These are phyloP conservation scores for Lagenidium giganteum DNA, from an alignment of 352 stramenopile species.

Conservation along the genomic window DNA sequence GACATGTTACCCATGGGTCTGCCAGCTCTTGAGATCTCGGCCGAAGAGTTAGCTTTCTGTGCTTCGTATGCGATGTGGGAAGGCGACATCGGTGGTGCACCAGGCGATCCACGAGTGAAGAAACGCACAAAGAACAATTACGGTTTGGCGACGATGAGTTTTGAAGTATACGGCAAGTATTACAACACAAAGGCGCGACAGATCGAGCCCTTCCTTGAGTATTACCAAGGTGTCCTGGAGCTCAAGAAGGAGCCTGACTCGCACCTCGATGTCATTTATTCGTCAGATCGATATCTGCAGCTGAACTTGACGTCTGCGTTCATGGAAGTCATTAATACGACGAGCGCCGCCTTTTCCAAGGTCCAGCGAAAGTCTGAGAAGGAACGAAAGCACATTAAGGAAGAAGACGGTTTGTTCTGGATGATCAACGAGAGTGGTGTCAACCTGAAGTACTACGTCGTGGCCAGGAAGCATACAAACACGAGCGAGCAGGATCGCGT, in stretches of 20 bases:
- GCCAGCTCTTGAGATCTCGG: constrained; percentile 71
- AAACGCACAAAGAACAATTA: constrained; percentile 58
- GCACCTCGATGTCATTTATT: constrained; percentile 64
- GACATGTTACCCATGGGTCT: constrained; percentile 68
- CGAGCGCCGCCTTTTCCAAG: constrained; percentile 58
- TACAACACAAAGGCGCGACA: constrained; percentile 78
- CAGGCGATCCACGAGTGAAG: constrained; percentile 31
- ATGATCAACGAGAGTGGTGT: constrained; percentile 79
- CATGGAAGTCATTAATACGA: constrained; percentile 76
- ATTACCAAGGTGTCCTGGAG: constrained; percentile 74
- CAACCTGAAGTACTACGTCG: constrained; percentile 77
- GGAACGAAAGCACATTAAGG: constrained; percentile 73
- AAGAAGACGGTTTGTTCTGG: constrained; percentile 80
- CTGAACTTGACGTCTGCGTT: constrained; percentile 82
- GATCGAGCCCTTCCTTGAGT: constrained; percentile 83
- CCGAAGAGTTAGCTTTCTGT: constrained; percentile 76
- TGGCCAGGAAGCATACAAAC: constrained; percentile 64
- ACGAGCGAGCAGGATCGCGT: constrained; percentile 29
- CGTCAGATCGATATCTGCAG: constrained; percentile 82
- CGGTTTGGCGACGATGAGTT: constrained; percentile 68
- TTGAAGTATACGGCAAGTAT: constrained; percentile 85
- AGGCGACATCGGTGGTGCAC: constrained; percentile 18
- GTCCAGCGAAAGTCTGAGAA: constrained; percentile 34
- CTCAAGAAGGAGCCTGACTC: constrained; percentile 67
- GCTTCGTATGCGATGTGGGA: constrained; percentile 74